Evolutionary conservation across 352 stramenopile genomes (phyloP).

Genomic region (Globisporangium abappressorium): DNA sequence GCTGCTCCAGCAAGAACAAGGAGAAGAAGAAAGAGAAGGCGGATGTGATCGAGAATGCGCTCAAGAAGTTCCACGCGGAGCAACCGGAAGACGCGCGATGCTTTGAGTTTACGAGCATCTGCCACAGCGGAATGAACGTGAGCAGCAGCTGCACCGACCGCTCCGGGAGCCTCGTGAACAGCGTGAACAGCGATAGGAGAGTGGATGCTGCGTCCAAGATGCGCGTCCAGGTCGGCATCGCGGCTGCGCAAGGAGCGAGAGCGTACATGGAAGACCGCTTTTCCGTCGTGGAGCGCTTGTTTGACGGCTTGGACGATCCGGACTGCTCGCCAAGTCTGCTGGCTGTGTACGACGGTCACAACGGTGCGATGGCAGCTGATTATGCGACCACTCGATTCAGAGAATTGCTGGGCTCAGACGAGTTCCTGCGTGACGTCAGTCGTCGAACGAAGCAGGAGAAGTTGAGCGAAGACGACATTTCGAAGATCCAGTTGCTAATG

Average conservation of each 20-base stretch:
- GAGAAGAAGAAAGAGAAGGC: slow-evolving; percentile 56
- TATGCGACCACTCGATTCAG: slow-evolving; percentile 56
- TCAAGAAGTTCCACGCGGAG: slow-evolving; percentile 47
- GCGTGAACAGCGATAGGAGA: slow-evolving; percentile 13
- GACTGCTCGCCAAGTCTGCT: slow-evolving; percentile 51
- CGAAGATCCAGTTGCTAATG: slow-evolving; percentile 46
- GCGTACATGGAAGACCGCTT: slow-evolving; percentile 83
- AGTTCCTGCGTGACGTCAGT: slow-evolving; percentile 47
- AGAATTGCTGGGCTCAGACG: slow-evolving; percentile 48
- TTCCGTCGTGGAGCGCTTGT: slow-evolving; percentile 56
- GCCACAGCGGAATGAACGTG: slow-evolving; percentile 15
- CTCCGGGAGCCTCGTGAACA: slow-evolving; percentile 10
- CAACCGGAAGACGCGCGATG: slow-evolving; percentile 24
- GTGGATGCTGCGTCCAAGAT: slow-evolving; percentile 23
- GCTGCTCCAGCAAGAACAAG: slow-evolving; percentile 43
- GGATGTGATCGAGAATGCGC: slow-evolving; percentile 57
- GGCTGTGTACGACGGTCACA: slow-evolving; percentile 76
- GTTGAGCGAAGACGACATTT: slow-evolving; percentile 45
- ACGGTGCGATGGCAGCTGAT: slow-evolving; percentile 66
- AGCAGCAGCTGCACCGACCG: slow-evolving; percentile 9
- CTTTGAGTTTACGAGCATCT: slow-evolving; percentile 53
- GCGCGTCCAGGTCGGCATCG: slow-evolving; percentile 47
- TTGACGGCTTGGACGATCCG: slow-evolving; percentile 40
- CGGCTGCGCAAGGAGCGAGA: slow-evolving; percentile 56
- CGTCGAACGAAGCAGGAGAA: slow-evolving; percentile 27